Evolutionary conservation across 306 rosid genomes (phyloP), one percentile per base, ranked within the genome.

Genomic region (Gillenia trifoliata): DNA sequence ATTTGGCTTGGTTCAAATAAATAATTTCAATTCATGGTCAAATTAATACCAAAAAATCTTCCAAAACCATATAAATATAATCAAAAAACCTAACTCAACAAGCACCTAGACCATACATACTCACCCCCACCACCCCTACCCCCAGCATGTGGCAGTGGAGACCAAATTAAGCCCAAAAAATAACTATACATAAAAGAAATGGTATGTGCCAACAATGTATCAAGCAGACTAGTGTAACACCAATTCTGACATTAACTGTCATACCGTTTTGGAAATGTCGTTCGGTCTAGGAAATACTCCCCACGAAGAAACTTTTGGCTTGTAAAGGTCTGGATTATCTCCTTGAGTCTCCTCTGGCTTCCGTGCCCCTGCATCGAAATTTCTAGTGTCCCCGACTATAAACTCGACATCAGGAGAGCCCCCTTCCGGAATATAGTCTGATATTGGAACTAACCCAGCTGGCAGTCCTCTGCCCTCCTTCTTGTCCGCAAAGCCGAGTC

Each of bases 261-360:
- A 73, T 86, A 93, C 98, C 80, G 92, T 86, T 82, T 87, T 91
- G 6, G 98, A 93, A 77, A 93, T 93, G 76, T 93, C 82, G 83
- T 74, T 72, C 4, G 98, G 98, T 75, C 98, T 88, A 49, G 98
- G 98, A 88, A 93, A 93, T 78, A 88, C 93, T 75, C 96, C 97
- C 98, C 98, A 91, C 3, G 97, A 83, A 64, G 98, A 89, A 79
- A 91, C 97, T 84, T 86, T 89, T 31, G 97, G 97, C 88, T 91
- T 88, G 89, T 93, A 91, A 31, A 87, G 43, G 52, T 86, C 86
- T 22, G 87, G 54, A n/a, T 86, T 89, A 11, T 81, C 82, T 67
- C 83, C 86, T 64, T 67, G 84, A 38, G 66, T 59, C 68, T 78
- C 81, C 62, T 85, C 80, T 70, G 84, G 74, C 70, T 80, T 65